phyloP scores from a whole-genome alignment of 306 rosid species.

The Fragaria vesca region DNA sequence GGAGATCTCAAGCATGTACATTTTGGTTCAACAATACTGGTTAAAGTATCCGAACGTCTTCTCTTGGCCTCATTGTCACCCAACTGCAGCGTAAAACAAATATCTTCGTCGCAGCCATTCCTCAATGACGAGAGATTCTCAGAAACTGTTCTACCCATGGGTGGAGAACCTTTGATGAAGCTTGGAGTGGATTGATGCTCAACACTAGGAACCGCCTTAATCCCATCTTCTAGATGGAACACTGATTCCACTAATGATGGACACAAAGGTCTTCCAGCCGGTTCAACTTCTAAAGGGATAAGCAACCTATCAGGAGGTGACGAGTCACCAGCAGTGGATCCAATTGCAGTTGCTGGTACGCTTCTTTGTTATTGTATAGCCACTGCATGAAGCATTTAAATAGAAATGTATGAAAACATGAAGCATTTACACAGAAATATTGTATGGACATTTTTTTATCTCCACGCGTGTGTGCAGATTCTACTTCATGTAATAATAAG shows the following conservation, averaged over 20 bases:
- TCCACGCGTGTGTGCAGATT: too few species aligned
- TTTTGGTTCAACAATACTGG: conserved; percentile 62
- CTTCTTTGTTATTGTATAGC: conserved; percentile 92
- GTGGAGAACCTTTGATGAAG: conserved; percentile 59
- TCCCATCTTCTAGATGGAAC: conserved; percentile 70
- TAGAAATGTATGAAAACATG: neutral
- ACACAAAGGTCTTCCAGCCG: conserved; percentile 41
- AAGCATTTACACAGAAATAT: too few species aligned
- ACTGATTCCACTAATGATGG: conserved; percentile 55
- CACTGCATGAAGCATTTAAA: conserved; percentile 38
- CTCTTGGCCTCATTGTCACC: conserved; percentile 95
- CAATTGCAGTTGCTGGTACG: conserved; percentile 76
- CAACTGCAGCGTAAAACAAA: conserved; percentile 74
- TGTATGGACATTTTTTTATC: neutral
- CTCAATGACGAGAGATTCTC: conserved; percentile 75
- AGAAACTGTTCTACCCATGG: conserved; percentile 44
- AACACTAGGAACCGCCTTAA: conserved; percentile 60
- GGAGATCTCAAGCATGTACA: conserved; percentile 18
- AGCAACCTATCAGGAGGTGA: conserved; percentile 70
- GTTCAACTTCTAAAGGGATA: conserved; percentile 63
- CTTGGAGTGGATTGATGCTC: conserved; percentile 96
- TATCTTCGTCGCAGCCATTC: conserved; percentile 67
- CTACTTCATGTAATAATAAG: too few species aligned
- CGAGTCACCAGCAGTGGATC: conserved; percentile 82
- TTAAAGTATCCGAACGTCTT: conserved; percentile 75